Conservation (phyloP, 345 rosid genomes). For the Hibiscus tridactylites region DNA sequence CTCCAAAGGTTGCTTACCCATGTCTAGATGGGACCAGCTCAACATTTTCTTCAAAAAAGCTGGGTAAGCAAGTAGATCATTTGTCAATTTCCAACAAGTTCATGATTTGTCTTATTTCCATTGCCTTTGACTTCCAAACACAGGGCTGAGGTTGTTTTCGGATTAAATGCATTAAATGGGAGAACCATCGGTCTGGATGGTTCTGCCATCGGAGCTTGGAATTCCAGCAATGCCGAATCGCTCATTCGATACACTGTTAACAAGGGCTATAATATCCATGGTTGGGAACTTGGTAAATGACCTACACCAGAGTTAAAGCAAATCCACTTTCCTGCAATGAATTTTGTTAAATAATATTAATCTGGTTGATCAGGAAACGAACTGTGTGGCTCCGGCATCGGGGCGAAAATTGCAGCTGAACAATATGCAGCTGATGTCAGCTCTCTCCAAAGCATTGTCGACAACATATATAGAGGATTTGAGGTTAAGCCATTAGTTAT, state of each 20-base stretch:
- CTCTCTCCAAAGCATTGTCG: slow-evolving; percentile 5
- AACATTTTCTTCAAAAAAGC: neutral
- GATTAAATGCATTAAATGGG: neutral
- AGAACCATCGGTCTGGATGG: neutral
- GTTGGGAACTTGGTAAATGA: slow-evolving; percentile 6
- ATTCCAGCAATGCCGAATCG: neutral
- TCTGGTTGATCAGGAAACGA: slow-evolving; percentile 8
- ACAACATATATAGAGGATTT: neutral
- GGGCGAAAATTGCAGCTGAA: neutral
- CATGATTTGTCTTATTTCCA: neutral
- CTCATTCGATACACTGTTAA: neutral
- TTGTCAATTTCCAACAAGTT: neutral
- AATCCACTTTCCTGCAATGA: neutral
- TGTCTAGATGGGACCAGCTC: neutral
- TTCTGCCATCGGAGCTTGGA: neutral
- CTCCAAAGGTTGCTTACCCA: slow-evolving; percentile 13
- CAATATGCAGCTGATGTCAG: slow-evolving; percentile 12
- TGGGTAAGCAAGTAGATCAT: neutral
- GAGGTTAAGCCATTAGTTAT: neutral
- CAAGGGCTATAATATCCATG: neutral
- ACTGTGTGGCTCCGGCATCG: slow-evolving; percentile 8
- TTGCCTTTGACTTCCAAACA: neutral
- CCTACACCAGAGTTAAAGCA: neutral
- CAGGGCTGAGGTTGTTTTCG: neutral
- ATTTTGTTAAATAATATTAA: neutral